Evolutionary conservation across 176 grass and related monocot genomes (phyloP).

Genomic region (Hordeum marinum): DNA sequence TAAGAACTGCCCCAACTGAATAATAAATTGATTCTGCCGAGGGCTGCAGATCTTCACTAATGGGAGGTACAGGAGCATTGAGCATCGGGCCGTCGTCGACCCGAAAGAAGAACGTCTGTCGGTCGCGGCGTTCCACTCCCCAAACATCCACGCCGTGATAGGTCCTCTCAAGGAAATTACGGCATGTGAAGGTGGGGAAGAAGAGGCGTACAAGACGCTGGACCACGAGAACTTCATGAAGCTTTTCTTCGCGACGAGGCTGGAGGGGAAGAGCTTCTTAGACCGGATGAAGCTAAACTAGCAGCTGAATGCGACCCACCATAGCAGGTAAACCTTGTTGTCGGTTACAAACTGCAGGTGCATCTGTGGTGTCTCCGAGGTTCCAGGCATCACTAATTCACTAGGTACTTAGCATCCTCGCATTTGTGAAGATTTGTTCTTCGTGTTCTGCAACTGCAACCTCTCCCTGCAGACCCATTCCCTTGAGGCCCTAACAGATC

Average conservation of each 20-base stretch:
- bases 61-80: conserved; percentile 42
- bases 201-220: conserved; percentile 15
- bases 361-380: too few species aligned
- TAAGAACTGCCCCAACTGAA: background rate
- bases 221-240: conserved; percentile 21
- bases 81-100: conserved; percentile 39
- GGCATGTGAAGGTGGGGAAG: background rate
- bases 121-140: conserved; percentile 50
- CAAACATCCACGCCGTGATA: conserved; percentile 28
- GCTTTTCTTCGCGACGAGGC: conserved; percentile 33
- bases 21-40: background rate
- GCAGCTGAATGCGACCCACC: background rate
- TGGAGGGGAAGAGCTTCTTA: conserved; percentile 37
- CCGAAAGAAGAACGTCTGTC: conserved; percentile 37
- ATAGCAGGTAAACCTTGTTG: background rate
- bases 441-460: conserved; percentile 18
- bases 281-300: conserved; percentile 1
- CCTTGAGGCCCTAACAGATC: background rate
- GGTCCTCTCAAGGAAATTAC: conserved; percentile 34
- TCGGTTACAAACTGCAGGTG: background rate
- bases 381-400: background rate
- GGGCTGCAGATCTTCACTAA: conserved; percentile 46
- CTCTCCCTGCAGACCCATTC: background rate
- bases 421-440: background rate
- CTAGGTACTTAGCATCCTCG: background rate